Base-by-base conservation (phyloP, 176 grass and related monocot genomes). In the Otatea glauca region DNA sequence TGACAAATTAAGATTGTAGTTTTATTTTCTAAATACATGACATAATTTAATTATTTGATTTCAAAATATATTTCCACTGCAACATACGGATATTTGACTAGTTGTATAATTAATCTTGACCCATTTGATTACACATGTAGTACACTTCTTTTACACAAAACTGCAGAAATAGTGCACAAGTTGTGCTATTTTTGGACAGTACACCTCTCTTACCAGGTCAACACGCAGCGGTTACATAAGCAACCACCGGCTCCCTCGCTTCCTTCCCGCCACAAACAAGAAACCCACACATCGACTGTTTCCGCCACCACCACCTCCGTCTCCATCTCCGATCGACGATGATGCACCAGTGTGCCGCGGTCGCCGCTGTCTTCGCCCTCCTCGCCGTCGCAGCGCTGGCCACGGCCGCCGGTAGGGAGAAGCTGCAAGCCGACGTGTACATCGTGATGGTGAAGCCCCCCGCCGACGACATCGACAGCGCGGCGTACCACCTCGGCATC, bases 231-330 rank as follows among this genome's bases (percentile, higher is more conserved):
- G 45, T 14, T 87, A 56, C 75, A 81, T 75, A 74, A 54, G 34
- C 45, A 3, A 5, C 44, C 45, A 34, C 11, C 23, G 18, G 29
- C 41, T 85, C 64, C 10, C 7, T 34, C 9, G 48, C 49, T 14
- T 83, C 75, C 29, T 85, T 89, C 87, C 87, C 76, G 82, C 87
- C 76, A 85, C 69, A 74, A 47, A 70, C 70, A 43, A 68, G 50
- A 48, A 72, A 48, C 42, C 24, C 20, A 13, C 24, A 50, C 70
- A 14, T 7, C 18, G 37, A 23, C 78, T 49, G 55, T 51, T 51
- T 69, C 17, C 23, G 8, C 20, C 38, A 12, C 12, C 37, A 16
- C 1, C n/a, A 6, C 6, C n/a, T 6, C 54, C 10, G 12, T 20
- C 44, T 23, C 25, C 18, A 27, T 25, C 44, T 9, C 44, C 44